phyloP scores from a whole-genome alignment of 352 stramenopile genomes.

The Phytophthora citrophthora region DNA sequence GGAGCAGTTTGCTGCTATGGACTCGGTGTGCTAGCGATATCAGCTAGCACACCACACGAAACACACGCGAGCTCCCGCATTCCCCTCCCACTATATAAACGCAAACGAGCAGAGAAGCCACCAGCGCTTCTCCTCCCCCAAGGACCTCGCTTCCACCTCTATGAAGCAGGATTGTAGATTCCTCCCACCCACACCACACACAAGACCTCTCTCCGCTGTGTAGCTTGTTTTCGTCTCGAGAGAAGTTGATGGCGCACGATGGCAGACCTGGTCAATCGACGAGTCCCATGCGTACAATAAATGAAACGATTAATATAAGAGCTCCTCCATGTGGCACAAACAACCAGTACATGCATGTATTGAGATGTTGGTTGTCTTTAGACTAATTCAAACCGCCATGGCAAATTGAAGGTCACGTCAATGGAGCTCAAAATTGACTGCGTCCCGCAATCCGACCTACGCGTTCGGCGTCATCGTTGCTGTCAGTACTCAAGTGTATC shows the following conservation, averaged over 20 bases:
- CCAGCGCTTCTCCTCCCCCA: background rate
- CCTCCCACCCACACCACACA: background rate
- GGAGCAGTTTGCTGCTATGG: slow-evolving; percentile 74
- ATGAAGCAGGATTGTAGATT: slow-evolving; percentile 38
- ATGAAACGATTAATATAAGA: slow-evolving; percentile 41
- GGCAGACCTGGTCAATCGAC: slow-evolving; percentile 23
- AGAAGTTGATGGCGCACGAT: slow-evolving; percentile 27
- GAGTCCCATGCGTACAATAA: slow-evolving; percentile 41
- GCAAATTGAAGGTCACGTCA: background rate
- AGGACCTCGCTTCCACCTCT: slow-evolving; percentile 14
- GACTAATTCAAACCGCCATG: too few species aligned
- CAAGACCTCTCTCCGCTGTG: slow-evolving; percentile 20
- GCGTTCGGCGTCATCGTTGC: background rate
- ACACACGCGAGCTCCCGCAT: slow-evolving; percentile 16
- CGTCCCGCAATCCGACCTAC: background rate
- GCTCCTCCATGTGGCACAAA: slow-evolving; percentile 13
- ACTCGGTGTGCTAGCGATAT: slow-evolving; percentile 72
- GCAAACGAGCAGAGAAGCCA: slow-evolving; percentile 16
- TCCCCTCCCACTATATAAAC: slow-evolving; percentile 26
- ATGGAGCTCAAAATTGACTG: background rate
- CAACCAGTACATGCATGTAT: background rate
- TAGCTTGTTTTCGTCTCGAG: slow-evolving; percentile 28
- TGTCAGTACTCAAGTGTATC: background rate
- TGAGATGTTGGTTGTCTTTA: background rate
- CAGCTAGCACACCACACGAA: background rate